Conservation (phyloP, 2,329 filamentous ascomycete genomes). For the Fusarium drepaniforme region DNA sequence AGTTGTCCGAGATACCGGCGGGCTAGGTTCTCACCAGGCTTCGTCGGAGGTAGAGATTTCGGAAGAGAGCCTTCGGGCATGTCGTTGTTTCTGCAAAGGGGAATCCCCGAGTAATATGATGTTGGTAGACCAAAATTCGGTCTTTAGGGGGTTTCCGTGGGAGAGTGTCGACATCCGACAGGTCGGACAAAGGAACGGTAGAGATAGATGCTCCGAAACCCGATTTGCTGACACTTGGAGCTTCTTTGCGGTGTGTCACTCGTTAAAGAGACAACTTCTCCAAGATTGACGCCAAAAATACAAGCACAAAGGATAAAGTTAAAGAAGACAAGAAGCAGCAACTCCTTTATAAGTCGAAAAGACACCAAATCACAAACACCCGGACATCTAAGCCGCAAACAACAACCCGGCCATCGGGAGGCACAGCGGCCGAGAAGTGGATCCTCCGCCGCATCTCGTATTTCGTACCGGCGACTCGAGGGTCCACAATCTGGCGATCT, state of each 20-base stretch:
- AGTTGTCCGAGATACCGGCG: background rate
- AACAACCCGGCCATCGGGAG: constrained; percentile 17
- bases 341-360: constrained; percentile 2
- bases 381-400: background rate
- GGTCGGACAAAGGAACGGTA: background rate
- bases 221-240: constrained; percentile 19
- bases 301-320: background rate
- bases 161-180: background rate
- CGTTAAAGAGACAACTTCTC: background rate
- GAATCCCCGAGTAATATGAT: background rate
- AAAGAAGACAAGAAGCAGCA: background rate
- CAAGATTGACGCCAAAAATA: background rate
- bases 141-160: background rate
- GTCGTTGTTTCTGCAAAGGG: background rate
- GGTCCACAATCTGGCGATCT: background rate
- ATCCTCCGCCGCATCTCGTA: constrained; percentile 29
- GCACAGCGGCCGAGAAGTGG: constrained; percentile 25
- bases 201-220: constrained; percentile 23
- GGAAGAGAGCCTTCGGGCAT: constrained; percentile 11
- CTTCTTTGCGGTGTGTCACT: background rate
- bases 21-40: constrained; percentile 12
- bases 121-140: background rate
- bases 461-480: constrained; percentile 30
- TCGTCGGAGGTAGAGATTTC: background rate
- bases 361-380: background rate